These are phyloP conservation scores for Butyriboletus appendiculatus DNA, from an alignment of 1,284 basidiomycete genomes.

Conservation along the genomic window DNA sequence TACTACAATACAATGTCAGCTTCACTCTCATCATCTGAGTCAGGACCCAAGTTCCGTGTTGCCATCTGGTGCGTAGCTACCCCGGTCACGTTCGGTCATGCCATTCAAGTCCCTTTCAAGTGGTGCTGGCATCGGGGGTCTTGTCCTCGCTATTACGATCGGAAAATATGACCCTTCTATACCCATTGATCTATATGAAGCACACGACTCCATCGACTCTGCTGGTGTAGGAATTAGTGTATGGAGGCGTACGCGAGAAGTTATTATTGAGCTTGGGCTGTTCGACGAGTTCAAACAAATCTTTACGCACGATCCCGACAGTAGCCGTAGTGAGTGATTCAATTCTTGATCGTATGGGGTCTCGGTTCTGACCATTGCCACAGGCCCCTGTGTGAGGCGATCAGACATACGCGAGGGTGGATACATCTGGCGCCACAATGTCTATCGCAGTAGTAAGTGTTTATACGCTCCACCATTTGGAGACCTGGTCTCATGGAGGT, in stretches of 20 bases:
- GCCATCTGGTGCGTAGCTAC: conserved; percentile 21
- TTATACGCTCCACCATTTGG: too few relatives aligned
- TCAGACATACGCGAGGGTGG: conserved; percentile 24
- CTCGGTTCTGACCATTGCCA: background rate
- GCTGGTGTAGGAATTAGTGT: conserved; percentile 20
- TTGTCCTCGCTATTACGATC: conserved; percentile 23
- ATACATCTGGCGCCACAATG: conserved; percentile 19
- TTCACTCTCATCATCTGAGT: background rate
- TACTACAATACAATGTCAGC: too few relatives aligned
- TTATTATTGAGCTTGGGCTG: conserved; percentile 22
- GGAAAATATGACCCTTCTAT: conserved; percentile 24
- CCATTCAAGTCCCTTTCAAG: conserved; percentile 1
- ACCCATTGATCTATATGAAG: conserved; percentile 27
- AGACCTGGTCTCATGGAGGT: background rate
- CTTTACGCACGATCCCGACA: background rate
- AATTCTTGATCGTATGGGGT: background rate
- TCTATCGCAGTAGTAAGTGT: conserved; percentile 16
- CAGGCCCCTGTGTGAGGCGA: conserved; percentile 10
- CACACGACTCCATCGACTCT: conserved; percentile 12
- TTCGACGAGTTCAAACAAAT: conserved; percentile 19
- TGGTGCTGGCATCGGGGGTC: conserved; percentile 24
- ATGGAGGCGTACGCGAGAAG: conserved; percentile 6
- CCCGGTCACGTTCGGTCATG: background rate
- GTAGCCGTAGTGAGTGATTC: background rate
- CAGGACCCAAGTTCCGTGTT: conserved; percentile 12